These are phyloP conservation scores for Saksenaea oblongispora DNA, from an alignment of 371 early-diverging fungal species.

Conservation along the genomic window DNA sequence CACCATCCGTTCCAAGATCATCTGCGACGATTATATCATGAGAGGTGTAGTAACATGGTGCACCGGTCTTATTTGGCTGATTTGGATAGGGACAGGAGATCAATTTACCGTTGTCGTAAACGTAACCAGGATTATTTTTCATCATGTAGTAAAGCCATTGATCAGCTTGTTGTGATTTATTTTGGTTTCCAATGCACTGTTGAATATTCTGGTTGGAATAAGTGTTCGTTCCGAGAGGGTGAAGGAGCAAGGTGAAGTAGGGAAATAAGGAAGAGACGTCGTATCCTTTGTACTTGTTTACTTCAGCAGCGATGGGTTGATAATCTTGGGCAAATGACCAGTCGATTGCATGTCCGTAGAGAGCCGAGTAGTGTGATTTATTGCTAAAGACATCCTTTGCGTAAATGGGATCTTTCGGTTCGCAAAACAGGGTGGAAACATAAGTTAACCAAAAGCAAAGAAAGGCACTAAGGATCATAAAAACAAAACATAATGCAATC, in stretches of 20 bases:
- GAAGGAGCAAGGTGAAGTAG: conserved; percentile 33
- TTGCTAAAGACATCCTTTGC: conserved; percentile 30
- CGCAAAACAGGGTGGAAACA: conserved; percentile 44
- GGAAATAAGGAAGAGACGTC: conserved; percentile 52
- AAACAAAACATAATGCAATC: conserved; percentile 34
- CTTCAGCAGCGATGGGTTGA: conserved; percentile 22
- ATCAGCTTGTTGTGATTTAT: conserved; percentile 30
- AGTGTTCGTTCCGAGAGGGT: conserved; percentile 12
- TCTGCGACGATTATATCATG: conserved; percentile 6
- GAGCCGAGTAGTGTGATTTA: conserved; percentile 28
- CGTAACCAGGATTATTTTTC: conserved; percentile 36
- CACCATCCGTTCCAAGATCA: conserved; percentile 26
- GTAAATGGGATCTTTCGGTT: conserved; percentile 30
- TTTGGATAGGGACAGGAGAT: conserved; percentile 40
- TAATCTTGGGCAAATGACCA: conserved; percentile 19
- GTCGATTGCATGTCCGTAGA: conserved; percentile 47
- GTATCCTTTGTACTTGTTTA: conserved; percentile 35
- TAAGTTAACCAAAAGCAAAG: conserved; percentile 50
- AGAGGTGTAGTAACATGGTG: conserved; percentile 35
- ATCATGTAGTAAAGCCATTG: conserved; percentile 37
- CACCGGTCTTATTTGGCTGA: conserved; percentile 30
- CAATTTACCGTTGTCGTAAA: conserved; percentile 17
- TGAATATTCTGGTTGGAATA: conserved; percentile 24
- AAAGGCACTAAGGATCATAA: conserved; percentile 26
- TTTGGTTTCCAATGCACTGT: conserved; percentile 29